phyloP scores from a whole-genome alignment of 2,329 filamentous ascomycete species.

The Aschersonia sp. region DNA sequence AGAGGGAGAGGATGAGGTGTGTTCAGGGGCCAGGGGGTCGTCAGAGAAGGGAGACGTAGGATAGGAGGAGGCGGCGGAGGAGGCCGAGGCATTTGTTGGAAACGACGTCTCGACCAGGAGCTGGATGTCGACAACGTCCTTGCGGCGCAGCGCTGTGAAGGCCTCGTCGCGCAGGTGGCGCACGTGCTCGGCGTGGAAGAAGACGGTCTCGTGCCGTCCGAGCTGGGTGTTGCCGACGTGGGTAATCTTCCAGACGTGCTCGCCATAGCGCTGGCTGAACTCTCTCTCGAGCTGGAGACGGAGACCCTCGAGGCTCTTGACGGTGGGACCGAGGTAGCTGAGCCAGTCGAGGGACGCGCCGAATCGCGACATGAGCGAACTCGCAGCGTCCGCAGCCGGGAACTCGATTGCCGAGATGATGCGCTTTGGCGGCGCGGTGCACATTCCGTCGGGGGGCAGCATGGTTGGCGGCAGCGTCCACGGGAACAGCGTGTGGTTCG shows the following conservation, averaged over 20 bases:
- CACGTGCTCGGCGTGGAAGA: slow-evolving; percentile 61
- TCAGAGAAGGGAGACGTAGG: too few relatives aligned
- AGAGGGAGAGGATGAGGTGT: not conserved
- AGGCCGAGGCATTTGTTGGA: slow-evolving; percentile 12
- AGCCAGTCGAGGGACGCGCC: slow-evolving; percentile 19
- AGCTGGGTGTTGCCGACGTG: slow-evolving; percentile 69
- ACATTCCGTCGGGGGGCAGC: slow-evolving; percentile 65
- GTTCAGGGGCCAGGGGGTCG: not conserved
- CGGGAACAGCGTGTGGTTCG: slow-evolving; percentile 77
- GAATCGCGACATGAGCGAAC: slow-evolving; percentile 16
- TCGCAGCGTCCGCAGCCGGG: slow-evolving; percentile 27
- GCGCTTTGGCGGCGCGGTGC: slow-evolving; percentile 54
- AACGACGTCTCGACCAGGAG: slow-evolving; percentile 27
- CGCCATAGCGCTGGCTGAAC: slow-evolving; percentile 22
- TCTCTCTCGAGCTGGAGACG: slow-evolving; percentile 56
- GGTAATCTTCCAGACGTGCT: slow-evolving; percentile 53
- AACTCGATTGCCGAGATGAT: slow-evolving; percentile 57
- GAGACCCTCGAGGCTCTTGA: slow-evolving; percentile 39
- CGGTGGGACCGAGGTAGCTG: slow-evolving; percentile 24
- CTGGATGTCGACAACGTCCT: slow-evolving; percentile 58
- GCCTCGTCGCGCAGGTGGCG: slow-evolving; percentile 68
- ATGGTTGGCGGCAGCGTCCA: slow-evolving; percentile 76
- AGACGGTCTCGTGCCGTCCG: slow-evolving; percentile 77
- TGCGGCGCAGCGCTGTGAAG: slow-evolving; percentile 65
- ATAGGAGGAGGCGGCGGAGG: slow-evolving; percentile 2